phyloP scores from a whole-genome alignment of 2,329 filamentous ascomycete species.

The Phialemonium atrogriseum region DNA sequence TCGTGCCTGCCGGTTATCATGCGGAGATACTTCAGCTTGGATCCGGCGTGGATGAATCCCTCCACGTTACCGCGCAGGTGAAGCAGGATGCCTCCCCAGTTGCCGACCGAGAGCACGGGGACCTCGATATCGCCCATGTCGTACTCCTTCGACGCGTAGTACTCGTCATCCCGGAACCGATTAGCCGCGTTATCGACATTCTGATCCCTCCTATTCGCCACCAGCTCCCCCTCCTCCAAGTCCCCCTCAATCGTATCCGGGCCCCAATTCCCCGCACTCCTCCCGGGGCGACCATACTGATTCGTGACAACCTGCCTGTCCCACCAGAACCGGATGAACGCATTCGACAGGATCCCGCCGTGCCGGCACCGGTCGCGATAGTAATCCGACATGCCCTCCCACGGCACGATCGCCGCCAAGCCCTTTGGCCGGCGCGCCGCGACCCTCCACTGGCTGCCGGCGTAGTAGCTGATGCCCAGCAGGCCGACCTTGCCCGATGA shows the following conservation, averaged over 20 bases:
- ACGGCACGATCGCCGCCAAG: conserved; percentile 30
- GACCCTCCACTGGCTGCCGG: conserved; percentile 34
- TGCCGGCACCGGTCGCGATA: conserved; percentile 44
- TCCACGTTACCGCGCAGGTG: conserved; percentile 58
- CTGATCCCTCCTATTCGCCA: conserved; percentile 33
- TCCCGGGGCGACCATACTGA: conserved; percentile 50
- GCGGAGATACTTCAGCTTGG: conserved; percentile 54
- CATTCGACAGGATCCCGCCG: conserved; percentile 45
- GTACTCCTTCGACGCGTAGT: conserved; percentile 54
- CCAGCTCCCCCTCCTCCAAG: conserved; percentile 38
- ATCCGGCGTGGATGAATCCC: conserved; percentile 51
- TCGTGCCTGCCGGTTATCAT: conserved; percentile 60
- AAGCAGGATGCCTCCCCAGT: conserved; percentile 58
- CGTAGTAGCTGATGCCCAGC: conserved; percentile 40
- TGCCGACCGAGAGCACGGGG: conserved; percentile 53
- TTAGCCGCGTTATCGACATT: conserved; percentile 30
- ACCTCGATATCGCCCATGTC: conserved; percentile 53
- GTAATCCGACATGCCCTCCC: conserved; percentile 36
- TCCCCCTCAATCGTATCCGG: conserved; percentile 46
- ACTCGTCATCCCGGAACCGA: conserved; percentile 47
- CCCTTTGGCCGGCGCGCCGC: conserved; percentile 29
- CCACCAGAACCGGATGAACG: conserved; percentile 53
- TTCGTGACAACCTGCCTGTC: conserved; percentile 53
- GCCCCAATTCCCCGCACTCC: conserved; percentile 43
- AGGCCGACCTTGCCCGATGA: conserved; percentile 37